Conservation (phyloP, 805 yeast species). For the Teunomyces stri region DNA sequence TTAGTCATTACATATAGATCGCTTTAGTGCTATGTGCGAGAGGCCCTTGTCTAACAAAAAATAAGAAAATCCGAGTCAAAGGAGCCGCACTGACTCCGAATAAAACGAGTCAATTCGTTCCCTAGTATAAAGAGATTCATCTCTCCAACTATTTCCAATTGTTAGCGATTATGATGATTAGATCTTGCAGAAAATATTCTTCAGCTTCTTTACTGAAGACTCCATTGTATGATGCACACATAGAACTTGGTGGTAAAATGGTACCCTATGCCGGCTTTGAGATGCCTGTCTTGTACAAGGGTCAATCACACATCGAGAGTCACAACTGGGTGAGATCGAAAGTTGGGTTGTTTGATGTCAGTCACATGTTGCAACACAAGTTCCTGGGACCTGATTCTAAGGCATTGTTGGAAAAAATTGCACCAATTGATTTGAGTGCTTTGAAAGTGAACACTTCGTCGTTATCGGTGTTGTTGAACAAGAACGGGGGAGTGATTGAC, state of each 20-base stretch:
- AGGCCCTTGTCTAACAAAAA: neutral
- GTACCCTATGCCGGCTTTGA: conserved; percentile 96
- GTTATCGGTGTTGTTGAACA: conserved; percentile 71
- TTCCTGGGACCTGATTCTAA: conserved; percentile 68
- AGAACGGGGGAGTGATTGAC: conserved; percentile 79
- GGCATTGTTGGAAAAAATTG: conserved; percentile 67
- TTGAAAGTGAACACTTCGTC: conserved; percentile 63
- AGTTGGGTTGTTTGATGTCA: conserved; percentile 92
- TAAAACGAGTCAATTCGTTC: neutral
- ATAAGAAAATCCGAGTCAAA: conserved; percentile 1
- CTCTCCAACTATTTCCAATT: neutral
- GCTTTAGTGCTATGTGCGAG: neutral
- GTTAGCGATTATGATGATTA: neutral
- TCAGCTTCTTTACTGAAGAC: conserved; percentile 51
- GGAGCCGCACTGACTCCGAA: conserved; percentile 1
- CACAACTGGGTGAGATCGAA: conserved; percentile 90
- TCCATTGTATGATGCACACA: conserved; percentile 79
- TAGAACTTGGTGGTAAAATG: conserved; percentile 79
- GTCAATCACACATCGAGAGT: conserved; percentile 86
- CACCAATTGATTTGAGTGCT: conserved; percentile 79
- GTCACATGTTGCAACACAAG: conserved; percentile 94
- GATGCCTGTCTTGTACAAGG: conserved; percentile 88
- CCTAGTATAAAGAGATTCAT: neutral
- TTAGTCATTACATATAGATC: neutral
- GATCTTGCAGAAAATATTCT: conserved; percentile 22